Conservation (phyloP, 495 filamentous ascomycete species). For the Penicillium maclennaniae region DNA sequence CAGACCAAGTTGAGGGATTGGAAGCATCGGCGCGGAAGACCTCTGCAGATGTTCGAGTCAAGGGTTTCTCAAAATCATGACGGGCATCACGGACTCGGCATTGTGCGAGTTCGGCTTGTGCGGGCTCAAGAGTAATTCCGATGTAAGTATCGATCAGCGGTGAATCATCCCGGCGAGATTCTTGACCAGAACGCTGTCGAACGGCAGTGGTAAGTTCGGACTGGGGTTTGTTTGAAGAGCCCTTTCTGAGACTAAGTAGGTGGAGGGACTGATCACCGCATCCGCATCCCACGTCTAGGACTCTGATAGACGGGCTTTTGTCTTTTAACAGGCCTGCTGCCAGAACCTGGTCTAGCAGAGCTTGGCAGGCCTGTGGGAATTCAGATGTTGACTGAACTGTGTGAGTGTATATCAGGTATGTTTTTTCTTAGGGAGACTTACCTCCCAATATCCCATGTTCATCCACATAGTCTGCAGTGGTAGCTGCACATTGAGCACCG, state of each 20-base stretch:
- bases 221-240: not conserved
- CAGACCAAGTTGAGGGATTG: slow-evolving; percentile 26
- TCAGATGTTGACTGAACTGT: slow-evolving; percentile 18
- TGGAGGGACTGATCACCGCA: slow-evolving; percentile 47
- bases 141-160: slow-evolving; percentile 35
- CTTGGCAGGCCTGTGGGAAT: slow-evolving; percentile 39
- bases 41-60: slow-evolving; percentile 3
- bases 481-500: slow-evolving; percentile 13
- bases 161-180: not conserved
- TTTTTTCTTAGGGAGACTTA: not conserved
- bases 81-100: not conserved
- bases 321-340: slow-evolving; percentile 26
- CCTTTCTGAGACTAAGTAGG: slow-evolving; percentile 8
- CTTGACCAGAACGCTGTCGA: not conserved
- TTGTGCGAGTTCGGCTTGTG: slow-evolving; percentile 30
- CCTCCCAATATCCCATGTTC: slow-evolving; percentile 22
- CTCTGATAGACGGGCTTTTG: slow-evolving; percentile 12
- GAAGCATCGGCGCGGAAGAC: slow-evolving; percentile 34
- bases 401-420: not conserved
- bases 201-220: not conserved
- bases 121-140: slow-evolving; percentile 38
- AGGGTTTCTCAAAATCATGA: not conserved
- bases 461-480: slow-evolving; percentile 18
- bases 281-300: slow-evolving; percentile 49
- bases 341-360: slow-evolving; percentile 42